Evolutionary conservation across 305 asterid genomes (phyloP).

Genomic region (Andrographis paniculata): DNA sequence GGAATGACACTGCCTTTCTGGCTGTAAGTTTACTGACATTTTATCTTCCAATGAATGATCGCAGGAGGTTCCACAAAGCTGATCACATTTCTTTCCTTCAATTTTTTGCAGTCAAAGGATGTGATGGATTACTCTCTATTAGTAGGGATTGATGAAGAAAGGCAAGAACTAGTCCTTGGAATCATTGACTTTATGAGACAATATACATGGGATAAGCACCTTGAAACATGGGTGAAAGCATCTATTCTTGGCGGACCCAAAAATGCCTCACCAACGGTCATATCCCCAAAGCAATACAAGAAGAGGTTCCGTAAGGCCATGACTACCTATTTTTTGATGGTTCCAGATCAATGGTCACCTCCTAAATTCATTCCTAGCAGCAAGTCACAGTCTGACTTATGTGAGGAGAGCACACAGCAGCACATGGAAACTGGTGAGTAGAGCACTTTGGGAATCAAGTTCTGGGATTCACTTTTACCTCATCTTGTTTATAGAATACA

Average conservation of each 20-base stretch:
- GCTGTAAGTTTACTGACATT: slow-evolving; percentile 43
- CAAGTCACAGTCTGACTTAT: slow-evolving; percentile 54
- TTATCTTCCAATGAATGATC: slow-evolving; percentile 5
- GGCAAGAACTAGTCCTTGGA: slow-evolving; percentile 70
- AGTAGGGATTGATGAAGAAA: slow-evolving; percentile 72
- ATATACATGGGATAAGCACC: slow-evolving; percentile 78
- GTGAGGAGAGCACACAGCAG: slow-evolving; percentile 31
- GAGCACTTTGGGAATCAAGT: not conserved
- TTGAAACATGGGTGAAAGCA: slow-evolving; percentile 77
- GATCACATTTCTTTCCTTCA: not conserved
- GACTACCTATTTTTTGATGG: slow-evolving; percentile 64
- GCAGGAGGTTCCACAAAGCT: slow-evolving; percentile 1
- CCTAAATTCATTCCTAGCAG: slow-evolving; percentile 44
- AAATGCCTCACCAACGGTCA: slow-evolving; percentile 55
- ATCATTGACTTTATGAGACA: slow-evolving; percentile 79
- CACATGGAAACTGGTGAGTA: not conserved
- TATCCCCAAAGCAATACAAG: slow-evolving; percentile 69
- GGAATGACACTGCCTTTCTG: slow-evolving; percentile 88
- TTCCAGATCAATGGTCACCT: slow-evolving; percentile 84
- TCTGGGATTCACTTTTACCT: too few species aligned
- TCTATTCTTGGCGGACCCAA: slow-evolving; percentile 72
- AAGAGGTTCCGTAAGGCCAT: slow-evolving; percentile 75
- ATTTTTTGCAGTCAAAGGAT: slow-evolving; percentile 44
- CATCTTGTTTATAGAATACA: too few species aligned
- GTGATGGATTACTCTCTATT: slow-evolving; percentile 77